phyloP scores from a whole-genome alignment of 306 rosid genomes.

The Gleditsia sinensis region DNA sequence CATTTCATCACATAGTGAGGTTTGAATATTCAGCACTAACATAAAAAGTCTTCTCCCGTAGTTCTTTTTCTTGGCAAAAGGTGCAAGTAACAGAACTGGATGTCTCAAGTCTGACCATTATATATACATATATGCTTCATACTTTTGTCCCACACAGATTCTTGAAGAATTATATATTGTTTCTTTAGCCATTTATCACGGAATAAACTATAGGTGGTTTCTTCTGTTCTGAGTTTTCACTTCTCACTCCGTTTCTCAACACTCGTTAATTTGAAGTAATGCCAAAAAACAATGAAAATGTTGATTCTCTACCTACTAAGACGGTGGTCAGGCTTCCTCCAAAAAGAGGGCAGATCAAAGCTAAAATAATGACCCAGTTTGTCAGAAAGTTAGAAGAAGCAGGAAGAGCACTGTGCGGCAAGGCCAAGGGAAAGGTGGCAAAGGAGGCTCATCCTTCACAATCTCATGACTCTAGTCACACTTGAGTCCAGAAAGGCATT shows the following conservation, averaged over 20 bases:
- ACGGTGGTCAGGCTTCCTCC: constrained; percentile 52
- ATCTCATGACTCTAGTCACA: neutral
- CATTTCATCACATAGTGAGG: neutral
- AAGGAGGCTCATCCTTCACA: constrained; percentile 33
- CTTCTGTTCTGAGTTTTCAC: neutral
- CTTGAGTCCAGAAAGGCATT: constrained; percentile 9
- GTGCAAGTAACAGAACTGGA: neutral
- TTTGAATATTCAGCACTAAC: constrained; percentile 13
- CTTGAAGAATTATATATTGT: neutral
- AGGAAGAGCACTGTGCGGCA: constrained; percentile 38
- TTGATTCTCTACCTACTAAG: constrained; percentile 24
- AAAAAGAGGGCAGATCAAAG: constrained; percentile 57
- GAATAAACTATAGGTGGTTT: constrained; percentile 19
- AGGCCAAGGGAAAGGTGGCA: constrained; percentile 40
- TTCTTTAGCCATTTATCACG: constrained; percentile 1
- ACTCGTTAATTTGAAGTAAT: constrained; percentile 16
- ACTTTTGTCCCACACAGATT: neutral
- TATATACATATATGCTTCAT: constrained; percentile 20
- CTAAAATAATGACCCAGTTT: constrained; percentile 38
- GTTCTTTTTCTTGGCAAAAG: neutral
- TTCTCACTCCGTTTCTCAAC: neutral
- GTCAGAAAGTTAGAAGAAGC: constrained; percentile 33
- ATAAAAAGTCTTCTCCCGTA: neutral
- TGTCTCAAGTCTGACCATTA: constrained; percentile 14
- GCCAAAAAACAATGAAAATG: constrained; percentile 30